Evolutionary conservation across 495 filamentous ascomycete species (phyloP).

Genomic region (Ramalina intermedia): DNA sequence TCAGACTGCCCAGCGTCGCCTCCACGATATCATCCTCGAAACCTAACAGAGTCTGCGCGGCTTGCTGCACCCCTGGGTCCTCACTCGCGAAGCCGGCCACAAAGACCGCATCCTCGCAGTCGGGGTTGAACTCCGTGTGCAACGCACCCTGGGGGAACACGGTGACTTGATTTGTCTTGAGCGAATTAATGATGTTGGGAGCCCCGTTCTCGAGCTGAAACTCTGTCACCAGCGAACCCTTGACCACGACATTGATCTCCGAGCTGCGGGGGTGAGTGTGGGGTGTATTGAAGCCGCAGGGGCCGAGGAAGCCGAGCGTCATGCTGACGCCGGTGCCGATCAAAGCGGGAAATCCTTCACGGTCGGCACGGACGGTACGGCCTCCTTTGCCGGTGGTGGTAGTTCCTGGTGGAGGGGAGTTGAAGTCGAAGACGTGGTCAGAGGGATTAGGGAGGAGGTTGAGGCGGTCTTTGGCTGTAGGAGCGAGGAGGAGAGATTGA

Average conservation of each 20-base stretch:
- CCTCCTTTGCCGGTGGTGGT: conserved; percentile 21
- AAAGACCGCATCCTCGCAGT: conserved; percentile 33
- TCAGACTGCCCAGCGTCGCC: conserved; percentile 26
- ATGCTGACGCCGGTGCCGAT: conserved; percentile 23
- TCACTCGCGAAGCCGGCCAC: conserved; percentile 33
- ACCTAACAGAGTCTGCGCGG: conserved; percentile 36
- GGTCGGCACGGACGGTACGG: conserved; percentile 22
- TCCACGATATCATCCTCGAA: conserved; percentile 28
- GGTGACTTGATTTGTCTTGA: conserved; percentile 26
- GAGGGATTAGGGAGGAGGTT: conserved; percentile 18
- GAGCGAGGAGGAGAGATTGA: conserved; percentile 7
- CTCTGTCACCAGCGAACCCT: conserved; percentile 31
- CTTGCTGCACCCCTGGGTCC: conserved; percentile 32
- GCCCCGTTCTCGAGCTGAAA: conserved; percentile 37
- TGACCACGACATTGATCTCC: conserved; percentile 27
- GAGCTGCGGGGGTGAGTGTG: conserved; percentile 32
- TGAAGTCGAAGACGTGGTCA: conserved; percentile 28
- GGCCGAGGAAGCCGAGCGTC: conserved; percentile 26
- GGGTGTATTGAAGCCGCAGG: conserved; percentile 34
- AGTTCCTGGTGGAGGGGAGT: conserved; percentile 12
- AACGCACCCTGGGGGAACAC: conserved; percentile 35
- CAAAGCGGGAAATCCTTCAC: conserved; percentile 28
- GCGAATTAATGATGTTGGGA: conserved; percentile 22
- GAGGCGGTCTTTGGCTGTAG: conserved; percentile 14
- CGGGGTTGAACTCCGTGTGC: conserved; percentile 40